These are phyloP conservation scores for Harringtonia lauricola DNA, from an alignment of 2,329 filamentous ascomycete genomes.

Conservation along the genomic window DNA sequence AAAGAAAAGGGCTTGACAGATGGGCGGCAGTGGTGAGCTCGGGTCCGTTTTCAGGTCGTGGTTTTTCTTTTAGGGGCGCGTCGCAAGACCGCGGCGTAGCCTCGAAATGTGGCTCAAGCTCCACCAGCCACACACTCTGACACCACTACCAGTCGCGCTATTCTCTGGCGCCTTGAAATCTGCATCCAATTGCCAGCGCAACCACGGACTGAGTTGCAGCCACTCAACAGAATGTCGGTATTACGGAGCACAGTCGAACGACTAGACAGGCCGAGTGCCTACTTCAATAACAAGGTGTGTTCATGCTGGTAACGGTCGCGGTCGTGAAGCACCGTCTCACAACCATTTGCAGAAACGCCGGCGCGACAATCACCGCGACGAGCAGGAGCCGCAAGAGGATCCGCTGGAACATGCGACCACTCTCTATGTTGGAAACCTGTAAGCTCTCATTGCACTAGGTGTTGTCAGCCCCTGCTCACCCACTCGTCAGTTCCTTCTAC, in stretches of 20 bases:
- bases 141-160: neutral
- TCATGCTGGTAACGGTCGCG: neutral
- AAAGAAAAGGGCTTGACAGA: too few species aligned
- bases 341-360: constrained; percentile 45
- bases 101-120: constrained; percentile 6
- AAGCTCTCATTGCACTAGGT: constrained; percentile 21
- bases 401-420: constrained; percentile 82
- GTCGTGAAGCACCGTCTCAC: constrained; percentile 12
- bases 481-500: constrained; percentile 68
- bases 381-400: constrained; percentile 57
- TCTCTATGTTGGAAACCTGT: constrained; percentile 95
- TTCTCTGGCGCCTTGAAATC: neutral
- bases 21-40: too few species aligned
- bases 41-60: neutral
- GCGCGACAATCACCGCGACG: constrained; percentile 46
- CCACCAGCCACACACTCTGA: constrained; percentile 1
- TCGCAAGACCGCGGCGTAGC: neutral
- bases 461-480: neutral
- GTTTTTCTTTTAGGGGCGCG: constrained; percentile 4
- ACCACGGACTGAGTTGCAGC: too few species aligned
- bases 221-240: constrained; percentile 1
- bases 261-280: constrained; percentile 88
- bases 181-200: too few species aligned
- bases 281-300: constrained; percentile 72
- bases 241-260: constrained; percentile 70